phyloP scores from a whole-genome alignment of 2,329 filamentous ascomycete genomes.

The Colletotrichum orbiculare region DNA sequence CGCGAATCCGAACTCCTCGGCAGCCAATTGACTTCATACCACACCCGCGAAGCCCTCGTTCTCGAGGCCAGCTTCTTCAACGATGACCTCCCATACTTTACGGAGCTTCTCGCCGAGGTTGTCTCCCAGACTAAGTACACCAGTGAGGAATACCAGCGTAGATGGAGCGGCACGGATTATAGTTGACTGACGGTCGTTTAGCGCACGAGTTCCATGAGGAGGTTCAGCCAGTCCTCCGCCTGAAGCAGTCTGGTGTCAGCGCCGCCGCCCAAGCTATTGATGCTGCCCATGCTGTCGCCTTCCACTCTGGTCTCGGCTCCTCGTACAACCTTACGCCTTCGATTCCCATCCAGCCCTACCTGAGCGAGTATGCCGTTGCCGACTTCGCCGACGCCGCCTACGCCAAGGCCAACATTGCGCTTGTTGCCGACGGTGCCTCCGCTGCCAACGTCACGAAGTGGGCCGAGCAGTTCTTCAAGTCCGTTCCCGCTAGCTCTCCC shows the following conservation, averaged over 20 bases:
- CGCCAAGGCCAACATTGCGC: slow-evolving; percentile 88
- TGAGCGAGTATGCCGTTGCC: slow-evolving; percentile 79
- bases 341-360: slow-evolving; percentile 80
- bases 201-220: slow-evolving; percentile 93
- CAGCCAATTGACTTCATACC: slow-evolving; percentile 86
- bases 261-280: slow-evolving; percentile 81
- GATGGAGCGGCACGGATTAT: slow-evolving; percentile 2
- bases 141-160: slow-evolving; percentile 60
- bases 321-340: slow-evolving; percentile 79
- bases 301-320: slow-evolving; percentile 91
- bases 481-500: slow-evolving; percentile 66
- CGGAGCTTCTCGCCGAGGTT: slow-evolving; percentile 94
- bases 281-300: slow-evolving; percentile 86
- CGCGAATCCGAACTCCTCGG: slow-evolving; percentile 96
- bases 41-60: slow-evolving; percentile 93
- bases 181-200: slow-evolving; percentile 51
- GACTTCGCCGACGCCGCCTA: slow-evolving; percentile 84
- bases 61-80: slow-evolving; percentile 95
- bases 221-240: slow-evolving; percentile 79
- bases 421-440: slow-evolving; percentile 89
- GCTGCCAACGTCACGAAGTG: slow-evolving; percentile 84
- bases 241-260: slow-evolving; percentile 77
- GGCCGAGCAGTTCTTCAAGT: slow-evolving; percentile 92
- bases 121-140: slow-evolving; percentile 88
- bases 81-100: slow-evolving; percentile 96